Evolutionary conservation across 2,329 filamentous ascomycete species (phyloP).

Genomic region (Botrytis hyacinthi): DNA sequence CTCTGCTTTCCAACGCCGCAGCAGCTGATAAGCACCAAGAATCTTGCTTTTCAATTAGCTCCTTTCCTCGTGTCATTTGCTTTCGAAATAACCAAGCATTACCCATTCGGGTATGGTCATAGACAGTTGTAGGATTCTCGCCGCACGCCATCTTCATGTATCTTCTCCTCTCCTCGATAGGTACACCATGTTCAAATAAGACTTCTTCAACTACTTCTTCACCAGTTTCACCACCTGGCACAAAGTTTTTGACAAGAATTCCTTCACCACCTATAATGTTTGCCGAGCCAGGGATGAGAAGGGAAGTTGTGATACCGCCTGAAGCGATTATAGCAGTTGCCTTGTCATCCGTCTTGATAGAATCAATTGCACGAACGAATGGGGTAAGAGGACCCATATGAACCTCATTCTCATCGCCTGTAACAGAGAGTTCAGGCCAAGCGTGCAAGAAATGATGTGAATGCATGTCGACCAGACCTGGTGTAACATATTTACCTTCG

Average conservation of each 20-base stretch:
- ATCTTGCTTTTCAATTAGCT: conserved; percentile 42
- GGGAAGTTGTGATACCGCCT: conserved; percentile 47
- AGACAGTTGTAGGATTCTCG: conserved; percentile 45
- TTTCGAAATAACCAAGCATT: conserved; percentile 43
- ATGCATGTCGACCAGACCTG: conserved; percentile 48
- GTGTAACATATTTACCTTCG: conserved; percentile 44
- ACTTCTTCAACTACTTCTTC: conserved; percentile 46
- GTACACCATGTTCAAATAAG: conserved; percentile 43
- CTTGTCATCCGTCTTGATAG: conserved; percentile 44
- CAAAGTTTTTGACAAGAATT: conserved; percentile 44
- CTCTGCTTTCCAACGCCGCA: conserved; percentile 26
- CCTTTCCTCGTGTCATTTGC: conserved; percentile 42
- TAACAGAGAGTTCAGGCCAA: conserved; percentile 40
- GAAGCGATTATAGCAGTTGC: conserved; percentile 43
- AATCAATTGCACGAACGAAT: conserved; percentile 42
- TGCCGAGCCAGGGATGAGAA: conserved; percentile 46
- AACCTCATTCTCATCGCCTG: conserved; percentile 43
- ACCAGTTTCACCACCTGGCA: conserved; percentile 38
- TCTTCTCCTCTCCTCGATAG: conserved; percentile 35
- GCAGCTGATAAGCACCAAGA: conserved; percentile 36
- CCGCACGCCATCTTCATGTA: conserved; percentile 50
- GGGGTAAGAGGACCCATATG: conserved; percentile 42
- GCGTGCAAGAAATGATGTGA: conserved; percentile 42
- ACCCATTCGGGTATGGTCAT: conserved; percentile 44
- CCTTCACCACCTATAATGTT: conserved; percentile 49